These are phyloP conservation scores for Thermothielavioides terrestris DNA, from an alignment of 495 filamentous ascomycete genomes.

Conservation along the genomic window DNA sequence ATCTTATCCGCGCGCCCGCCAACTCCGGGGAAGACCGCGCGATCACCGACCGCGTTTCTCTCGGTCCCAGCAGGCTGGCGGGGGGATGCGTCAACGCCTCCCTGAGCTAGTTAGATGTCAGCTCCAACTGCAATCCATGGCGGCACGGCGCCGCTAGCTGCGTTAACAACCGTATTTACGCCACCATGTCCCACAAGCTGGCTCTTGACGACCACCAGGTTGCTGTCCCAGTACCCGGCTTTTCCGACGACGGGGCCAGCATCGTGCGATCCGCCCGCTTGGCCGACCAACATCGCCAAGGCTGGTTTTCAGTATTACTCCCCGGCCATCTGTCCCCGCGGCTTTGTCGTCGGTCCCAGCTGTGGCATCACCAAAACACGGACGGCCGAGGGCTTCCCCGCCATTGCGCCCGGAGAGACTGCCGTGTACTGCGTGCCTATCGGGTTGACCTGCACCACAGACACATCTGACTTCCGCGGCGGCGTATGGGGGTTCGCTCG, in stretches of 20 bases:
- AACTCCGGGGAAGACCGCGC: neutral
- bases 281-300: constrained; percentile 23
- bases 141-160: constrained; percentile 26
- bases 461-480: constrained; percentile 33
- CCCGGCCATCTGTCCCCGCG: constrained; percentile 34
- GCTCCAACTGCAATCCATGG: constrained; percentile 13
- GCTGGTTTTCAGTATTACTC: constrained; percentile 36
- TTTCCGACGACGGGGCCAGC: constrained; percentile 29
- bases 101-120: constrained; percentile 13
- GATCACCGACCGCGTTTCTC: neutral
- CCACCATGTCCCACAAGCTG: constrained; percentile 33
- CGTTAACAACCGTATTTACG: constrained; percentile 34
- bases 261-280: constrained; percentile 32
- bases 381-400: constrained; percentile 29
- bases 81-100: constrained; percentile 1
- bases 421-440: constrained; percentile 33
- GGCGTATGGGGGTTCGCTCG: constrained; percentile 32
- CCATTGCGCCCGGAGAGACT: constrained; percentile 27
- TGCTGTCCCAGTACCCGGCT: constrained; percentile 32
- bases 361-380: constrained; percentile 23
- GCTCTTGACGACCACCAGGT: constrained; percentile 30
- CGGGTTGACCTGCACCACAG: constrained; percentile 32
- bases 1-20: neutral
- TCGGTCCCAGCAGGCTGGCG: constrained; percentile 6
- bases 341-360: constrained; percentile 27